phyloP scores from a whole-genome alignment of 805 yeast species.

The Blastobotrys robertii region DNA sequence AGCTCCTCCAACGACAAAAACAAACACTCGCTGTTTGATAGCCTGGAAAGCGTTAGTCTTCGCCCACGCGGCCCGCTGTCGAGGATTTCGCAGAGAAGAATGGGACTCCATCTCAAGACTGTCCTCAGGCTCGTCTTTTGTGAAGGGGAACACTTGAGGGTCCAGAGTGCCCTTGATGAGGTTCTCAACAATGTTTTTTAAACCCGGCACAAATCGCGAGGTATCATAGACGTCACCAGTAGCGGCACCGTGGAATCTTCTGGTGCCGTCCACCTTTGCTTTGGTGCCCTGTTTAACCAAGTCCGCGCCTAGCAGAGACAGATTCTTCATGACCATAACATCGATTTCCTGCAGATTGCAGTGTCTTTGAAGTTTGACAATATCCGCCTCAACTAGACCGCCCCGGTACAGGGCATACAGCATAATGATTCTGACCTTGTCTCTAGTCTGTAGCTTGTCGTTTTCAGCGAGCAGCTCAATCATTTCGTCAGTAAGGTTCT shows the following conservation, averaged over 20 bases:
- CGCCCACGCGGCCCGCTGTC: conserved; percentile 74
- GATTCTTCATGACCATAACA: conserved; percentile 46
- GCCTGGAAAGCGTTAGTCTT: conserved; percentile 32
- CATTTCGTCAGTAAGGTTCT: conserved; percentile 50
- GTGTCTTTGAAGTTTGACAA: conserved; percentile 56
- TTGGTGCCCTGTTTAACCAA: conserved; percentile 34
- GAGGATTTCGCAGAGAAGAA: conserved; percentile 56
- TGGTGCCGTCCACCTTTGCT: conserved; percentile 17
- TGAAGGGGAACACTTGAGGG: conserved; percentile 58
- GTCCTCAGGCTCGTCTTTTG: conserved; percentile 53
- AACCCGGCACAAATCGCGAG: conserved; percentile 62
- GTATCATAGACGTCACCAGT: conserved; percentile 24
- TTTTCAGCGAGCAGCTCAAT: conserved; percentile 39
- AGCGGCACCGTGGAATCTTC: conserved; percentile 15
- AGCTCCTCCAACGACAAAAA: conserved; percentile 83
- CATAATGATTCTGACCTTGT: conserved; percentile 65
- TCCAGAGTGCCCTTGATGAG: conserved; percentile 41
- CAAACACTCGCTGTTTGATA: conserved; percentile 58
- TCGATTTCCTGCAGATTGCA: conserved; percentile 32
- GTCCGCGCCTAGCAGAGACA: conserved; percentile 49
- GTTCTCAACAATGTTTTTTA: conserved; percentile 47
- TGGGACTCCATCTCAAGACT: conserved; percentile 31
- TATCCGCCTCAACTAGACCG: conserved; percentile 64
- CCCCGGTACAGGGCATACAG: conserved; percentile 74
- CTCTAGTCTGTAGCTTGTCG: conserved; percentile 43